Evolutionary conservation across 306 rosid species (phyloP), one percentile per base, ranked within the genome.

Genomic region (Mimosa pudica): DNA sequence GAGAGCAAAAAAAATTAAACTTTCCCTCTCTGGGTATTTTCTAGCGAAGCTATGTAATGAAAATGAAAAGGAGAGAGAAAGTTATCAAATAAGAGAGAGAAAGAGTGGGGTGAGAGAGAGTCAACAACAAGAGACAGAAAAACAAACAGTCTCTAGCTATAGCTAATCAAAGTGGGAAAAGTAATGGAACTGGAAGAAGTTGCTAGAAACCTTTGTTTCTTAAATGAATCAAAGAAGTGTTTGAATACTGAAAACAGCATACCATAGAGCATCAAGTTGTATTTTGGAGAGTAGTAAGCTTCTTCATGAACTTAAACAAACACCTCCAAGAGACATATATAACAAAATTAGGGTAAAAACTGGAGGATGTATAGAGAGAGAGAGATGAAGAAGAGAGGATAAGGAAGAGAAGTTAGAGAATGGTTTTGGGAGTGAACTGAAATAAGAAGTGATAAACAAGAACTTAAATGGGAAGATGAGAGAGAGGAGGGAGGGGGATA

Each of bases 401-500:
- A 14, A 33, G 70, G 70, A 62, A 78, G 44, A 17, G 42, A 73
- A 32, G 77, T 64, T 6, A 75, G 73, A 72, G 64, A 54, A 30
- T 75, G 63, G 81, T 44, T 77, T 54, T 82, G 75, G 61, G 82
- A 32, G 42, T 11, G 70, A 76, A 72, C 76, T 57, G 73, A 63
- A 63, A 88, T 72, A 86, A 87, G 87, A 83, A 87, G 89, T 89
- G 84, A 82, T 89, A 86, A 84, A 81, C 89, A 84, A 70, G 83
- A 51, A 88, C 80, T 85, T 87, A 85, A 85, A 87, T 77, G 38
- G 70, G 85, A 55, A 66, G 76, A 60, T 71, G 81, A 13, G 85
- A 16, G 75, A 10, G 58, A 1, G 45, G 41, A 5, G 66, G 14
- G 69, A 79, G 73, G 86, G 58, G 73, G 83, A 79, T 54, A 1